A percentile compares a stretch with the other conserved stretches of the same genome.
Evolutionary conservation across 140 eudicot species (phyloP).

Genomic region (Oenanthe javanica): DNA sequence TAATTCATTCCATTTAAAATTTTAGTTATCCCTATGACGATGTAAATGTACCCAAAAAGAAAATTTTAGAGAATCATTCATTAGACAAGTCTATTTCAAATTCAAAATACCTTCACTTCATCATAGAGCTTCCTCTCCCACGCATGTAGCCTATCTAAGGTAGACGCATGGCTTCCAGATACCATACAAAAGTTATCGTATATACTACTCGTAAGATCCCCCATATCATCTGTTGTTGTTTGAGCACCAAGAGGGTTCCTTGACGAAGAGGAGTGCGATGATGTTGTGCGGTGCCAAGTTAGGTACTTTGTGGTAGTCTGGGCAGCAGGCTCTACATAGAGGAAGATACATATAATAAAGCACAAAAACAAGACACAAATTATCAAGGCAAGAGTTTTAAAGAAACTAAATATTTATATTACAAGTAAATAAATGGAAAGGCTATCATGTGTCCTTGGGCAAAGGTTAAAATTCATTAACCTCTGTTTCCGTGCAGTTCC

Average conservation of each 20-base stretch:
- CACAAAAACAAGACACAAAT: background rate
- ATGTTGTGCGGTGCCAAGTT: conserved; percentile 86
- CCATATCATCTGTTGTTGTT: conserved; percentile 38
- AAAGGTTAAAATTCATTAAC: background rate
- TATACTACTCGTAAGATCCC: conserved; percentile 45
- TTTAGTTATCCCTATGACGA: background rate
- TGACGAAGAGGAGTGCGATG: conserved; percentile 90
- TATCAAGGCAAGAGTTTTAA: background rate
- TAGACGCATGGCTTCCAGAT: conserved; percentile 97
- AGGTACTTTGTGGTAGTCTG: conserved; percentile 70
- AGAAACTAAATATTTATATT: background rate
- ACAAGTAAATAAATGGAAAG: background rate
- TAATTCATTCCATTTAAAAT: background rate
- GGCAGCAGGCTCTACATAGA: conserved; percentile 58
- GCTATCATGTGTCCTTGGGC: background rate
- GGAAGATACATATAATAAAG: conserved; percentile 10
- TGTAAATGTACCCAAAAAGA: background rate
- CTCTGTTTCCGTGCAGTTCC: too few relatives aligned
- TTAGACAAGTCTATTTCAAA: background rate
- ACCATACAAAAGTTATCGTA: conserved; percentile 73
- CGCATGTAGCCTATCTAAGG: conserved; percentile 84
- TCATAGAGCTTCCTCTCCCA: conserved; percentile 98
- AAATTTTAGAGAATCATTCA: background rate
- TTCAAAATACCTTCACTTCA: conserved; percentile 76
- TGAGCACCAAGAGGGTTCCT: conserved; percentile 58